Base-by-base conservation (phyloP, 768 basidiomycete genomes). In the Russula griseocarnosa region DNA sequence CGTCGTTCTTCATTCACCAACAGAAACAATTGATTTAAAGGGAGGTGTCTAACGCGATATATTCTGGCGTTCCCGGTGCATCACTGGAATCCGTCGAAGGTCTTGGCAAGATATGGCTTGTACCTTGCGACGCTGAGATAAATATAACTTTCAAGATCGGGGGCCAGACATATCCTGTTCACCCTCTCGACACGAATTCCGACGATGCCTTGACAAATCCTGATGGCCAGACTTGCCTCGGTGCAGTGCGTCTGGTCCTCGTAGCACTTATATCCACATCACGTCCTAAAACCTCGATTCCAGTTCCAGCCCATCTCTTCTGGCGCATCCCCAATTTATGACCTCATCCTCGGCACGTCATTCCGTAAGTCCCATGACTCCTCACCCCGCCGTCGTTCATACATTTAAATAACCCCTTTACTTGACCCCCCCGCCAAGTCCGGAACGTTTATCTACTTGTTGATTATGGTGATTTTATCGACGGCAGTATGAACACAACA, bases 111-210 rank as follows among this genome's bases (percentile, higher is more conserved):
- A 46, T 46, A 46, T 77, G 76, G 73, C 67, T 69, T 5, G 47
- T 77, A 22, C 76, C 76, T 5, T 76, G 76, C 65, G 58, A 67
- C 22, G 67, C 69, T 30, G 72, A 75, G 60, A 67, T 76, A n/a
- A 75, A 76, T 53, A 51, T 77, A 18, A 70, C 73, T 5, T 73
- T 77, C 70, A 70, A 70, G 60, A 70, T 76, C 58, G 71, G 67
- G 18, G 75, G 75, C 49, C 65, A 72, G 26, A 69, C 65, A 14
- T 73, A 70, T 55, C 74, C 74, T n/a, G 67, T 76, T 6, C 73
- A 76, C 58, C 76, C 76, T 0, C 69, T 77, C 11, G 76, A 77
- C 65, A 72, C 71, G 24, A 65, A 67, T 50, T 20, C 44, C 9
- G 44, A 46, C 44, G 20, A 67, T 28, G 63, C 46, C 11, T 58